Evolutionary conservation across 78 protist species (phyloP).

Genomic region (Protostelium mycophagum): DNA sequence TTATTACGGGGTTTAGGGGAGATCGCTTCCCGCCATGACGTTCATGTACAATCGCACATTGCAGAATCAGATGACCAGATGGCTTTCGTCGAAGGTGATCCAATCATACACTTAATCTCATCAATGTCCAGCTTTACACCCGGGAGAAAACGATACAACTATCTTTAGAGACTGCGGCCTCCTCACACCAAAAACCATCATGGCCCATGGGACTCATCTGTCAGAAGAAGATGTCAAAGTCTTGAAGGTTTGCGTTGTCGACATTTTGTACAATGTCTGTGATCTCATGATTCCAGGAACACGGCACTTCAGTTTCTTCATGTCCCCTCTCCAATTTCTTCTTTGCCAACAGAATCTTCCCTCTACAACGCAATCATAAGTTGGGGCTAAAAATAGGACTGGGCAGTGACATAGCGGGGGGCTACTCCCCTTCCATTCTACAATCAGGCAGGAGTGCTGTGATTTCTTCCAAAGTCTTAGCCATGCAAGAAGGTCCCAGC

Average conservation of each 20-base stretch:
- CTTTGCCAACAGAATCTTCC: conserved; percentile 3
- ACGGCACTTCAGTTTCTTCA: not conserved
- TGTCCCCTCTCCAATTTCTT: conserved; percentile 1
- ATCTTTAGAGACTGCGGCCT: conserved; percentile 37
- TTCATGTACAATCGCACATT: conserved; percentile 25
- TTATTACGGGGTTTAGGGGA: conserved; percentile 28
- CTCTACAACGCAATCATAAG: conserved; percentile 11
- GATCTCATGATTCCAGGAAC: conserved; percentile 31
- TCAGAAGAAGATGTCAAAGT: not conserved
- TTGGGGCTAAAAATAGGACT: conserved; percentile 28
- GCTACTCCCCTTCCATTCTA: conserved; percentile 50
- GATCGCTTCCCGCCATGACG: not conserved
- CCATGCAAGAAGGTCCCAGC: no score
- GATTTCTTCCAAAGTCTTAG: conserved; percentile 5
- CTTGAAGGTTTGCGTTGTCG: not conserved
- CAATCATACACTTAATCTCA: conserved; percentile 2
- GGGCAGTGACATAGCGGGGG: conserved; percentile 65
- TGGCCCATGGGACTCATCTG: conserved; percentile 58
- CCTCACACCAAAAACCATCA: conserved; percentile 13
- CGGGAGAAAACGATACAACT: conserved; percentile 10
- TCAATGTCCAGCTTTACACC: not conserved
- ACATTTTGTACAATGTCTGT: conserved; percentile 3
- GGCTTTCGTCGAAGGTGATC: conserved; percentile 12
- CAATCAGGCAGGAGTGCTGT: conserved; percentile 27
- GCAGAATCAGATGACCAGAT: conserved; percentile 13